phyloP scores from a whole-genome alignment of 2,329 filamentous ascomycete species.

The Neofusicoccum cordaticola region DNA sequence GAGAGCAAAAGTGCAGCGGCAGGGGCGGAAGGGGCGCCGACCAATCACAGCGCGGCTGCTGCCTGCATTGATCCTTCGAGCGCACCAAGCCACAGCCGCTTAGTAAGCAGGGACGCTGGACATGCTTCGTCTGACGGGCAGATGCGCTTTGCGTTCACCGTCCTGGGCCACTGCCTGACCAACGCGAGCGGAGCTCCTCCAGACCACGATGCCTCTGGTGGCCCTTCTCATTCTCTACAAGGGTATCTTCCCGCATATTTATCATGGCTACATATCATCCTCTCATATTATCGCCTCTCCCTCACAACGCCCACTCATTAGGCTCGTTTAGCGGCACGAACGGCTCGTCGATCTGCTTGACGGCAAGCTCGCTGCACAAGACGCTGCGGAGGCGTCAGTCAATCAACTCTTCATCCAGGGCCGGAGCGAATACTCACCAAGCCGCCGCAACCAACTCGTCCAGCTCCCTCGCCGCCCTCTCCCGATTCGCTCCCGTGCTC shows the following conservation, averaged over 20 bases:
- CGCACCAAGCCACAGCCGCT: too few relatives aligned
- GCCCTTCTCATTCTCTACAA: slow-evolving; percentile 1
- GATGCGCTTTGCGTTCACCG: too few relatives aligned
- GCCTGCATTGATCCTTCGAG: background rate
- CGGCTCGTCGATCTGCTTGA: slow-evolving; percentile 90
- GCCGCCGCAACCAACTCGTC: slow-evolving; percentile 87
- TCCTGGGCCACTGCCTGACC: too few relatives aligned
- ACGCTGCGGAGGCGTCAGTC: slow-evolving; percentile 56
- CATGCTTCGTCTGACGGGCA: too few relatives aligned
- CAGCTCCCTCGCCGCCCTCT: slow-evolving; percentile 81
- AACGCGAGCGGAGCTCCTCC: too few relatives aligned
- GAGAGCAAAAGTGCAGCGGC: background rate
- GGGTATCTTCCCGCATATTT: slow-evolving; percentile 6
- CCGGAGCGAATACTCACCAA: slow-evolving; percentile 61
- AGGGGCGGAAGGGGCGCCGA: background rate
- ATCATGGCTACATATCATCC: background rate
- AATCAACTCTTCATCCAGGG: background rate
- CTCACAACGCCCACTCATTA: slow-evolving; percentile 70
- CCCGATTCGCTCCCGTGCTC: slow-evolving; percentile 58
- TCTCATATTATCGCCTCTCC: background rate
- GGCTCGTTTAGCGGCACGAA: slow-evolving; percentile 73
- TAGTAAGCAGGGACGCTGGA: too few relatives aligned
- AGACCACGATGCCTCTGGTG: too few relatives aligned
- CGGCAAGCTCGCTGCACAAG: slow-evolving; percentile 89
- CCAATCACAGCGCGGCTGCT: background rate